Evolutionary conservation across 176 grass and related monocot species (phyloP), one percentile per base, ranked within the genome.

Genomic region (Rhynchospora pubera): DNA sequence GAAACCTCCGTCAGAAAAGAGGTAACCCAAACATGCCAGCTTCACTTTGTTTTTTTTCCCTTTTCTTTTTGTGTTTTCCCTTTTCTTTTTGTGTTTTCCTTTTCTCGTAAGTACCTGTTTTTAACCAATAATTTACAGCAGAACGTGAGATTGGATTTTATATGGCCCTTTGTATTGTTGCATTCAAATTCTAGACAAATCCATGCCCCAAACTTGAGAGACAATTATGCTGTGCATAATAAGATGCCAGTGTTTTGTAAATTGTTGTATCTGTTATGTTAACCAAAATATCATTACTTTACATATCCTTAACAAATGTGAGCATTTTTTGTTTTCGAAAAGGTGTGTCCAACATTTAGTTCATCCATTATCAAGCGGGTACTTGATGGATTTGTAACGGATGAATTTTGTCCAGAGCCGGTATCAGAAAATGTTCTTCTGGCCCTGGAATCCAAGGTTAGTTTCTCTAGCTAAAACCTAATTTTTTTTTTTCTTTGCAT

Each of bases 391-490:
- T 98, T 98, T 73, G 77, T 88, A 68, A 86, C 95, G 0, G 95
- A 98, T 94, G 92, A 98, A 90, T 98, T 98, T 91, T 94, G 92
- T 70, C 95, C 95, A 48, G 90, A 93, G 48, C 92, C 89, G 22
- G 62, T 98, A 87, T 86, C 85, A 89, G 69, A 84, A 32, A 77
- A 70, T 82, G 83, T 94, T 80, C 89, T 98, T 81, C n/a, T 86
- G 67, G 95, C 92, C 82, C 85, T 98, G 52, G 92, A 98, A 78
- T 88, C 73, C 16, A 89, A 98, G 95, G 95, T 93, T 85, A 79
- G 90, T 88, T 76, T 81, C 39, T 88, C 10, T 47, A 76, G 72
- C 22, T 13, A 76, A 6, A 11, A 12, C 30, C 47, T 55, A 8
- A 48, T 55, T 1, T 1, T 75, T 76, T n/a, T n/a, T 10, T 26